Percentiles rank a stretch among this genome's conserved stretches.
Conservation (phyloP, 2,329 filamentous ascomycete genomes). For the Mariannaea elegans region DNA sequence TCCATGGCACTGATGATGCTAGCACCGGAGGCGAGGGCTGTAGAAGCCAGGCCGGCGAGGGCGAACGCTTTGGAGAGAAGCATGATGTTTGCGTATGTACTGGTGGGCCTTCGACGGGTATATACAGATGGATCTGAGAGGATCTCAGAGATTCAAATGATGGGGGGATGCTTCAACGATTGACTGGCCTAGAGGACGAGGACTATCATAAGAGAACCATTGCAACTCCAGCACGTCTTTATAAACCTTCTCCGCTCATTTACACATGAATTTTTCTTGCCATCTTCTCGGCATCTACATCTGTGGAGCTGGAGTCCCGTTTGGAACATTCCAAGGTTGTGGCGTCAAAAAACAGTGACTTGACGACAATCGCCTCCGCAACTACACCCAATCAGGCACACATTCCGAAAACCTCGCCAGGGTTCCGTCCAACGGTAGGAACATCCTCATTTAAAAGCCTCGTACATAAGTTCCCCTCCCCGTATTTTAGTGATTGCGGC, state of each 20-base stretch:
- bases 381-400: conserved; percentile 16
- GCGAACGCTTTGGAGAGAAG: conserved; percentile 36
- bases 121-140: background rate
- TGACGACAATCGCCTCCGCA: conserved; percentile 14
- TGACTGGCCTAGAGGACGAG: background rate
- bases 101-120: background rate
- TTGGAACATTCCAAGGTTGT: background rate
- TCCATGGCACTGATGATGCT: conserved; percentile 48
- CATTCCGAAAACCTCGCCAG: background rate
- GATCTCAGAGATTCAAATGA: background rate
- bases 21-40: conserved; percentile 44
- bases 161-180: background rate
- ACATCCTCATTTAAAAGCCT: background rate
- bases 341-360: background rate
- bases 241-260: background rate
- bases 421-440: background rate
- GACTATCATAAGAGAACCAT: background rate
- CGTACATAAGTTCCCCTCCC: background rate
- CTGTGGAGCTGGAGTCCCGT: background rate
- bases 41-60: conserved; percentile 33
- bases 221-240: background rate
- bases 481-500: background rate
- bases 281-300: background rate
- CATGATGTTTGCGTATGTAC: conserved; percentile 26
- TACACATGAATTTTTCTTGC: background rate